These are phyloP conservation scores for Ustilago bromivora DNA, from an alignment of 1,284 basidiomycete genomes.

Conservation along the genomic window DNA sequence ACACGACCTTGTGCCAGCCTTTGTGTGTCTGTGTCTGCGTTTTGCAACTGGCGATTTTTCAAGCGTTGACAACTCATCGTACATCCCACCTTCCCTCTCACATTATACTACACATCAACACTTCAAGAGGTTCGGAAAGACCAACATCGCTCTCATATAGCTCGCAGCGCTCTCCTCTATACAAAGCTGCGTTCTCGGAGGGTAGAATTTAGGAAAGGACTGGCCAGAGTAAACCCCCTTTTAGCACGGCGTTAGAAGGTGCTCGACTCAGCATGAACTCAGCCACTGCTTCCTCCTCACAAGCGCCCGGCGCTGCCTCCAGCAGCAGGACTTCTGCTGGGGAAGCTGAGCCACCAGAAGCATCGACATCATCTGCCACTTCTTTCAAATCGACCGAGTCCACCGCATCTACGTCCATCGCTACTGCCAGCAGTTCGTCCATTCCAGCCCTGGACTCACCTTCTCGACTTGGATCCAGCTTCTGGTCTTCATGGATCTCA, in stretches of 20 bases:
- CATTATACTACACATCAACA: background rate
- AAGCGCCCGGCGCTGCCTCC: conserved; percentile 12
- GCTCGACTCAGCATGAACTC: conserved; percentile 20
- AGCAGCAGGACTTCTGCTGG: background rate
- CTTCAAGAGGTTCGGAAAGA: background rate
- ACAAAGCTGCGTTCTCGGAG: conserved; percentile 8
- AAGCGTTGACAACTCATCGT: background rate
- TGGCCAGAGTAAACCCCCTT: background rate
- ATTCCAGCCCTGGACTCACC: conserved; percentile 21
- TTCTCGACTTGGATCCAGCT: conserved; percentile 42
- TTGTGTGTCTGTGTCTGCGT: background rate
- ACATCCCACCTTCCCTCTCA: background rate
- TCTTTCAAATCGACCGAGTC: background rate
- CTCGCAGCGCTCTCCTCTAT: background rate
- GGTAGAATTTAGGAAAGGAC: background rate
- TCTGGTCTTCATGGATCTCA: conserved; percentile 57
- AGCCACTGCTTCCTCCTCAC: conserved; percentile 22
- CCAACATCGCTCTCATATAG: background rate
- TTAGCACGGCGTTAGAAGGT: background rate
- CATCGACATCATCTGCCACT: conserved; percentile 7
- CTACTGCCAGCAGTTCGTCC: background rate
- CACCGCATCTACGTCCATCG: background rate
- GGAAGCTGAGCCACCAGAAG: conserved; percentile 34
- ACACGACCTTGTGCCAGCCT: background rate
- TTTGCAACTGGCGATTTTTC: background rate